Evolutionary conservation across 179 eudicot genomes (phyloP).

Genomic region (Beta lomatogona): DNA sequence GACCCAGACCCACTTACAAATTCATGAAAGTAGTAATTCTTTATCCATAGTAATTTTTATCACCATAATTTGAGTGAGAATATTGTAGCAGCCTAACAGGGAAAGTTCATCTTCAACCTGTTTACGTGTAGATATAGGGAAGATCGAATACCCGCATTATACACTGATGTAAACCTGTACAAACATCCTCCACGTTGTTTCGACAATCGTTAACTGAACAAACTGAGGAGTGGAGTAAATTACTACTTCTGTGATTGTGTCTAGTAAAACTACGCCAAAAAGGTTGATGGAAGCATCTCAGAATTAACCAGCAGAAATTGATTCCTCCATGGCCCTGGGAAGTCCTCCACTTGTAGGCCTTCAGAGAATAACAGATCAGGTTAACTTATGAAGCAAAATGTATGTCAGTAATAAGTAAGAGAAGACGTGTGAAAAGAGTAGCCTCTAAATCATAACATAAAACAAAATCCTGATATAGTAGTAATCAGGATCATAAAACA

Average conservation of each 20-base stretch:
- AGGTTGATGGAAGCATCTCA: slow-evolving; percentile 5
- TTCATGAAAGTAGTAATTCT: too few relatives aligned
- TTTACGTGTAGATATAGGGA: background rate
- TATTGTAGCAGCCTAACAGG: background rate
- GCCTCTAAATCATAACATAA: background rate
- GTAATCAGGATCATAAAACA: background rate
- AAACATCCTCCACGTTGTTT: background rate
- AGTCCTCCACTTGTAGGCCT: slow-evolving; percentile 90
- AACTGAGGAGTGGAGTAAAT: background rate
- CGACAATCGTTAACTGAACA: background rate
- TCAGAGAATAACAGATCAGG: slow-evolving; percentile 26
- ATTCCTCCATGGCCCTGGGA: slow-evolving; percentile 42
- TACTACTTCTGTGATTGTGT: background rate
- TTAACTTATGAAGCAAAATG: background rate
- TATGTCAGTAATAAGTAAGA: background rate
- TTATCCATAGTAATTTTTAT: background rate
- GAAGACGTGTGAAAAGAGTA: background rate
- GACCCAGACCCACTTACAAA: too few relatives aligned
- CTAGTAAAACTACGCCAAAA: background rate
- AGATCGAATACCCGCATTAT: background rate
- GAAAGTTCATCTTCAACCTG: background rate
- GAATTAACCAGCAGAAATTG: slow-evolving; percentile 34
- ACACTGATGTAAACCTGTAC: slow-evolving; percentile 4
- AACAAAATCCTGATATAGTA: background rate
- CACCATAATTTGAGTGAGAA: background rate